These are phyloP conservation scores for Cardiospermum halicacabum DNA, from an alignment of 345 rosid species.

Conservation along the genomic window DNA sequence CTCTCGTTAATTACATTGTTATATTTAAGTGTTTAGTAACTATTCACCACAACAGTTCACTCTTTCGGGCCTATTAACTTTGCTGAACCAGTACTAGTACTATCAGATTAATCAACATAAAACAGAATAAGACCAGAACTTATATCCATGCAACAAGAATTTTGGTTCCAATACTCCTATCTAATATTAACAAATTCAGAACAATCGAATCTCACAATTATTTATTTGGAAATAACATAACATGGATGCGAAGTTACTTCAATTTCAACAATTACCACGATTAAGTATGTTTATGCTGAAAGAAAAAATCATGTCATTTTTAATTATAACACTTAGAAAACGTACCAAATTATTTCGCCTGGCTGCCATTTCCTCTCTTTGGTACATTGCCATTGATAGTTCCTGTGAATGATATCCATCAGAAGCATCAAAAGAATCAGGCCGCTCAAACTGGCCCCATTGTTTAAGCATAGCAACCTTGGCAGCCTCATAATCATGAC, in stretches of 20 bases:
- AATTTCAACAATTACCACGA: conserved; percentile 9
- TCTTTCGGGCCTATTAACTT: background rate
- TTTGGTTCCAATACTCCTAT: background rate
- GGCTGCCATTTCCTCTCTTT: conserved; percentile 56
- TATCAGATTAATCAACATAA: background rate
- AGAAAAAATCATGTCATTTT: conserved; percentile 15
- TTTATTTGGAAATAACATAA: background rate
- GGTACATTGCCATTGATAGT: conserved; percentile 63
- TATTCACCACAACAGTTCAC: background rate
- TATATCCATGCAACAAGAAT: background rate
- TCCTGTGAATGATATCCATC: conserved; percentile 90
- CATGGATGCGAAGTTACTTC: background rate
- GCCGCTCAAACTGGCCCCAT: conserved; percentile 78
- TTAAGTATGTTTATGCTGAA: conserved; percentile 15
- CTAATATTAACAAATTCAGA: background rate
- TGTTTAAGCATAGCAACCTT: conserved; percentile 58
- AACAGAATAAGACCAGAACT: background rate
- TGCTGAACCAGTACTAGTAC: background rate
- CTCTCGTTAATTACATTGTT: too few species aligned
- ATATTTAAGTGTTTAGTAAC: background rate
- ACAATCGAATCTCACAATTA: background rate
- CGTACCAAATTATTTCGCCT: conserved; percentile 69
- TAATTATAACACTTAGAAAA: conserved; percentile 27
- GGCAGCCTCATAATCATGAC: conserved; percentile 45
- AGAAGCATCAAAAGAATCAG: conserved; percentile 81